These are phyloP conservation scores for Leishmania amazonensis DNA, from an alignment of 208 protist genomes.

Conservation along the genomic window DNA sequence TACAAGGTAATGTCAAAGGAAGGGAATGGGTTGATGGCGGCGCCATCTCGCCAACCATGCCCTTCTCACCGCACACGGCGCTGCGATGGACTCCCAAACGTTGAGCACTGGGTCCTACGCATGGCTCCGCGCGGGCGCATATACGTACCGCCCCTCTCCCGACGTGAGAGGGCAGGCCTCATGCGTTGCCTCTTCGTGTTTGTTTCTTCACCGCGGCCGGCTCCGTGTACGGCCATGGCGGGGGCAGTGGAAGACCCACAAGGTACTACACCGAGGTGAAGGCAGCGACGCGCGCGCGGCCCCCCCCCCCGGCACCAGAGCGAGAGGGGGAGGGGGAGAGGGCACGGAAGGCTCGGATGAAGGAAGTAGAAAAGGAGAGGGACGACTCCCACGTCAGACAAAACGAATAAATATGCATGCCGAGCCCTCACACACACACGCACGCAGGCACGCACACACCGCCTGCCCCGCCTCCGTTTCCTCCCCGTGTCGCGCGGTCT, in stretches of 20 bases:
- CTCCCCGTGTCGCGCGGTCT: neutral
- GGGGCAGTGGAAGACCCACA: neutral
- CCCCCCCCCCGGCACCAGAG: no score
- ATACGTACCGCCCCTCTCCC: neutral
- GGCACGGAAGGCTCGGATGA: neutral
- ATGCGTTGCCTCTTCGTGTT: neutral
- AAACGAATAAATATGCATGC: neutral
- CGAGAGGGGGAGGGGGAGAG: no score
- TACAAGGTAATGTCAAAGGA: neutral
- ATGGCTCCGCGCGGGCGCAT: neutral
- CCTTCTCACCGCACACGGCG: neutral
- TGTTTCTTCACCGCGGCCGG: neutral
- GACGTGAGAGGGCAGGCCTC: neutral
- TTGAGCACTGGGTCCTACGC: neutral
- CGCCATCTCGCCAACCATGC: neutral
- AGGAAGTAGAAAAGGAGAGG: neutral
- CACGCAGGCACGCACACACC: neutral
- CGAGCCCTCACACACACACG: neutral
- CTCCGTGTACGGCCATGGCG: no score
- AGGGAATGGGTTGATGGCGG: no score
- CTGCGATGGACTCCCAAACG: neutral
- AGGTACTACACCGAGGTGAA: no score
- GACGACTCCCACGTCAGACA: neutral
- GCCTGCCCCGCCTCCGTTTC: neutral
- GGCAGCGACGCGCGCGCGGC: no score